Conservation (phyloP, 1,284 basidiomycete species). For the Fomitopsis palustris region DNA sequence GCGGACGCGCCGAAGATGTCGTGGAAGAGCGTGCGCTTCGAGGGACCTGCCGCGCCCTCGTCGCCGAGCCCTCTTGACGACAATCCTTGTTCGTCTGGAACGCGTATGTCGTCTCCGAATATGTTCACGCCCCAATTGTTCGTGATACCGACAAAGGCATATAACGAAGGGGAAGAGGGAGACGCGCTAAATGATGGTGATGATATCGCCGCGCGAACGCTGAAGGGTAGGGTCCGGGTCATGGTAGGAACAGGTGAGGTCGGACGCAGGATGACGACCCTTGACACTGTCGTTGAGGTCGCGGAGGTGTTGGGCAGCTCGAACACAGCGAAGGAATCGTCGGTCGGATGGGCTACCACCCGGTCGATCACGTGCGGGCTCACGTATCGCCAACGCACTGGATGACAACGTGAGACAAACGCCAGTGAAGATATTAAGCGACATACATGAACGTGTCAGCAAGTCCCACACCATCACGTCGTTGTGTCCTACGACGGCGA, state of each 20-base stretch:
- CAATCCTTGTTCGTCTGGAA: conserved; percentile 38
- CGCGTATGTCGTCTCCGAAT: conserved; percentile 53
- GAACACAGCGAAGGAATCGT: conserved; percentile 58
- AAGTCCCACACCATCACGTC: conserved; percentile 82
- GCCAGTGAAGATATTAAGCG: not conserved
- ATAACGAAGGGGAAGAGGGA: conserved; percentile 30
- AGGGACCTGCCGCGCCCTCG: conserved; percentile 16
- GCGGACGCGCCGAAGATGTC: conserved; percentile 80
- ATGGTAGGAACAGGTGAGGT: conserved; percentile 41
- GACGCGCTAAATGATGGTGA: conserved; percentile 36
- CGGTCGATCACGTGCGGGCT: conserved; percentile 36
- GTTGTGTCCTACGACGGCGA: conserved; percentile 49
- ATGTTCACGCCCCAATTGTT: conserved; percentile 58
- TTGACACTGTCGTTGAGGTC: conserved; percentile 32
- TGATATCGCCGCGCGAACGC: conserved; percentile 47
- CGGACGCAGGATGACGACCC: conserved; percentile 46
- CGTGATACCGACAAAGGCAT: conserved; percentile 65
- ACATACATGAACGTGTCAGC: conserved; percentile 63
- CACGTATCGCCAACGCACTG: conserved; percentile 60
- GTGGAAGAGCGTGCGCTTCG: conserved; percentile 68
- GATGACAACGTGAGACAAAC: conserved; percentile 1
- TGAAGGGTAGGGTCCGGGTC: conserved; percentile 54
- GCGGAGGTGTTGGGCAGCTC: conserved; percentile 31
- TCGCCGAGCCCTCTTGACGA: conserved; percentile 42
- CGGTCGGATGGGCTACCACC: conserved; percentile 52